Percentiles rank a stretch among this genome's conserved stretches.
These are phyloP conservation scores for Botrytis fragariae DNA, from an alignment of 2,329 filamentous ascomycete genomes.

Conservation along the genomic window DNA sequence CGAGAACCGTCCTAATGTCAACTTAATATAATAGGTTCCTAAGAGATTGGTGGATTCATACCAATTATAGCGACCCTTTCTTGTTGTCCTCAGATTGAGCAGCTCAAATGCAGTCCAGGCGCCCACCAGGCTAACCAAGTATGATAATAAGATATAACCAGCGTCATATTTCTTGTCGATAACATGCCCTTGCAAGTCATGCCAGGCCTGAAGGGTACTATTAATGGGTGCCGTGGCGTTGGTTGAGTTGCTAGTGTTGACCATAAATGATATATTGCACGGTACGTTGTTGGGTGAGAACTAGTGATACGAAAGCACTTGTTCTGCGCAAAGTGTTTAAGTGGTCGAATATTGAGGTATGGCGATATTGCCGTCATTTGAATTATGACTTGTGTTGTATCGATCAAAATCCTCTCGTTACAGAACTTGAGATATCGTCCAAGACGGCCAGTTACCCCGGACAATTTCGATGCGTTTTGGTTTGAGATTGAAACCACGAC, in stretches of 20 bases:
- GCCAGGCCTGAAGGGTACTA: slow-evolving; percentile 10
- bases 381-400: not conserved
- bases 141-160: slow-evolving; percentile 67
- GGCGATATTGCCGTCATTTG: slow-evolving; percentile 14
- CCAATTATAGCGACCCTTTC: slow-evolving; percentile 68
- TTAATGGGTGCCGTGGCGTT: slow-evolving; percentile 18
- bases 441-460: not conserved
- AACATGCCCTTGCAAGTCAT: slow-evolving; percentile 24
- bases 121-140: slow-evolving; percentile 69
- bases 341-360: slow-evolving; percentile 2
- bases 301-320: not conserved
- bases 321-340: not conserved
- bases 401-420: not conserved
- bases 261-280: slow-evolving; percentile 14
- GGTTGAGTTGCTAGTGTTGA: slow-evolving; percentile 6
- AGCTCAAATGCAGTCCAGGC: slow-evolving; percentile 78
- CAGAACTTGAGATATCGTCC: not conserved
- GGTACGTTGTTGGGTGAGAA: not conserved
- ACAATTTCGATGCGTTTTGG: not conserved
- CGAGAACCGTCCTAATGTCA: slow-evolving; percentile 54
- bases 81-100: slow-evolving; percentile 71
- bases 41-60: slow-evolving; percentile 41
- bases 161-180: slow-evolving; percentile 39
- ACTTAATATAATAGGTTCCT: slow-evolving; percentile 4
- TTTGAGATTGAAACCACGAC: not conserved